Percentiles rank a stretch among this genome's conserved stretches.
phyloP scores from a whole-genome alignment of 208 protist genomes.

The Leishmania major region DNA sequence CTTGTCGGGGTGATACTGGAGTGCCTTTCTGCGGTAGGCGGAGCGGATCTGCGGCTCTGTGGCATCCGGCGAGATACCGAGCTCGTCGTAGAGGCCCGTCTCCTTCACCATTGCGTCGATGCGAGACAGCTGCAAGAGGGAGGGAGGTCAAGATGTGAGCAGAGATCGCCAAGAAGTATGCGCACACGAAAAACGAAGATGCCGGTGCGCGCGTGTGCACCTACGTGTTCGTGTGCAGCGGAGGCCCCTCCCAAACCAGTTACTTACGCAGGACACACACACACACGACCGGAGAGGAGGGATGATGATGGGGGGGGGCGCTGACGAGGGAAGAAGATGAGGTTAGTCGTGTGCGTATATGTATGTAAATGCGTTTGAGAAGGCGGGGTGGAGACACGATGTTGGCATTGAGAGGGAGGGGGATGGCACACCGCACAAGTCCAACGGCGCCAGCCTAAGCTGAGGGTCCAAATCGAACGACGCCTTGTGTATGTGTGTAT shows the following conservation, averaged over 20 bases:
- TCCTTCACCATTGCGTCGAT: conserved; percentile 65
- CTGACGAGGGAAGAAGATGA: background rate
- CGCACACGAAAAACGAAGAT: background rate
- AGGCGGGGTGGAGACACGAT: background rate
- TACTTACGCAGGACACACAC: background rate
- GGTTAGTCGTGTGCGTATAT: background rate
- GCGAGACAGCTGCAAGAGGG: background rate
- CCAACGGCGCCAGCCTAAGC: background rate
- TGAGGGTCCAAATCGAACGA: background rate
- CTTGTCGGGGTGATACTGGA: conserved; percentile 93
- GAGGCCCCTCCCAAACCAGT: background rate
- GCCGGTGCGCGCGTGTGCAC: too few relatives aligned
- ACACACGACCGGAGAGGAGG: background rate
- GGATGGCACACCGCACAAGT: background rate
- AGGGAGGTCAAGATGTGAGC: background rate
- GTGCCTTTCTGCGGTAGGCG: conserved; percentile 85
- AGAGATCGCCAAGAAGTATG: background rate
- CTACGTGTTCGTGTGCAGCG: background rate
- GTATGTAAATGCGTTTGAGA: background rate
- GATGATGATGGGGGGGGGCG: background rate
- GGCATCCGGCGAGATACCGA: conserved; percentile 70
- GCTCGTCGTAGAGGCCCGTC: conserved; percentile 81
- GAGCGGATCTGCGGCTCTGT: conserved; percentile 79
- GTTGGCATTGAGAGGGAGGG: background rate
- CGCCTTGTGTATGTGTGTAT: background rate